phyloP scores from a whole-genome alignment of 179 eudicot genomes.

The Monotropa hypopitys region DNA sequence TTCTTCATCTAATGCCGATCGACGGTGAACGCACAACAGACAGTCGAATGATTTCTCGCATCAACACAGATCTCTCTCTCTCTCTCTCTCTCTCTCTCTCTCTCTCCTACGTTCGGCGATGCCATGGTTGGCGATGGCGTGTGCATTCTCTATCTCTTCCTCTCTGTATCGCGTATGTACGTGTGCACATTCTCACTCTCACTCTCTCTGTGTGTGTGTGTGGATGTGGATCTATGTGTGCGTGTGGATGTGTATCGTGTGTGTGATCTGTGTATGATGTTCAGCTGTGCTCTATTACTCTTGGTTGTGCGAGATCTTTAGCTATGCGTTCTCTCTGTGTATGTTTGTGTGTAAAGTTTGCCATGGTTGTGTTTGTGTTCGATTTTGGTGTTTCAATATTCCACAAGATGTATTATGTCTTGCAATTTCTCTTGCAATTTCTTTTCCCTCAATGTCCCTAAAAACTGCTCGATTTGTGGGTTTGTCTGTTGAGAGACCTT shows the following conservation, averaged over 20 bases:
- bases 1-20: too few relatives aligned
- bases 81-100: not conserved
- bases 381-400: too few relatives aligned
- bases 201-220: not conserved
- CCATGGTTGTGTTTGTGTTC: not conserved
- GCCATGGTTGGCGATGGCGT: too few relatives aligned
- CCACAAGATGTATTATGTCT: too few relatives aligned
- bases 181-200: not conserved
- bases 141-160: too few relatives aligned
- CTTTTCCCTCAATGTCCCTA: not conserved
- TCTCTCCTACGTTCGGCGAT: too few relatives aligned
- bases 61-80: not conserved
- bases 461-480: conserved; percentile 7
- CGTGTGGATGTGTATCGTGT: not conserved
- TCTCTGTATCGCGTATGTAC: too few relatives aligned
- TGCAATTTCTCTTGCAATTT: not conserved
- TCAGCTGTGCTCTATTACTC: too few relatives aligned
- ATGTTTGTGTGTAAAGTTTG: not conserved
- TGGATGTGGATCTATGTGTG: not conserved
- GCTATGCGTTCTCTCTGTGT: too few relatives aligned
- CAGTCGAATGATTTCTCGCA: too few relatives aligned
- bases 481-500: not conserved
- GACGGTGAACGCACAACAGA: too few relatives aligned
- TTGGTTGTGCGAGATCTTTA: too few relatives aligned
- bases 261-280: not conserved